These are phyloP conservation scores for Globisporangium polare DNA, from an alignment of 352 stramenopile genomes.

Conservation along the genomic window DNA sequence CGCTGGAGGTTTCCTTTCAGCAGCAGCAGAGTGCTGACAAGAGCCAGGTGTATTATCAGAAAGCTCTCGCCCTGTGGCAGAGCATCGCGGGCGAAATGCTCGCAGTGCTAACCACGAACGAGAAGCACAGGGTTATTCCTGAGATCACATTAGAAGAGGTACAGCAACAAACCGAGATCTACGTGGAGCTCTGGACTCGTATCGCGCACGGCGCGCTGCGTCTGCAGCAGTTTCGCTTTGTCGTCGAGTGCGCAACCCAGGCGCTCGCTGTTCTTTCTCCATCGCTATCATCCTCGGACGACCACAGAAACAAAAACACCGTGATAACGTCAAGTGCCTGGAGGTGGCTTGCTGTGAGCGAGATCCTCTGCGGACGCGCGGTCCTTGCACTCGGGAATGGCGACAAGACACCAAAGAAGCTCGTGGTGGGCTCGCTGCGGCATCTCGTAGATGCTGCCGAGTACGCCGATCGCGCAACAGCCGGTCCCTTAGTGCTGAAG, in stretches of 20 bases:
- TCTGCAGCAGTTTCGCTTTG: constrained; percentile 40
- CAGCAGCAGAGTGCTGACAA: constrained; percentile 43
- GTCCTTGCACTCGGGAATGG: constrained; percentile 47
- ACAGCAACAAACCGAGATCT: constrained; percentile 56
- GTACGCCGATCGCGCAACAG: constrained; percentile 29
- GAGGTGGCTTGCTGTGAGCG: constrained; percentile 69
- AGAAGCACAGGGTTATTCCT: neutral
- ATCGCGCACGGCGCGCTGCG: constrained; percentile 56
- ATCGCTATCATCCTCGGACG: constrained; percentile 20
- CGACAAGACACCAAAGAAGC: constrained; percentile 35
- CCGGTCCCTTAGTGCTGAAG: constrained; percentile 30
- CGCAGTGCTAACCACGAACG: constrained; percentile 19
- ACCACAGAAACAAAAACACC: neutral
- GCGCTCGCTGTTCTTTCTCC: constrained; percentile 22
- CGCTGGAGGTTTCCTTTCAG: constrained; percentile 38
- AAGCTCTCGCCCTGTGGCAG: constrained; percentile 51
- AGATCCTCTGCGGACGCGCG: constrained; percentile 48
- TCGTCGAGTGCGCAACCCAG: constrained; percentile 49
- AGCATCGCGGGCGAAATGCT: constrained; percentile 30
- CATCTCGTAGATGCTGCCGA: constrained; percentile 52
- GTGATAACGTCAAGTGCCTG: constrained; percentile 23
- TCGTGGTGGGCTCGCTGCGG: constrained; percentile 44
- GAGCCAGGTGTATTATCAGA: constrained; percentile 46
- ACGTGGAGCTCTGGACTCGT: constrained; percentile 69
- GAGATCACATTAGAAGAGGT: constrained; percentile 39